These are phyloP conservation scores for Themeda triandra DNA, from an alignment of 176 grass and related monocot species.

Conservation along the genomic window DNA sequence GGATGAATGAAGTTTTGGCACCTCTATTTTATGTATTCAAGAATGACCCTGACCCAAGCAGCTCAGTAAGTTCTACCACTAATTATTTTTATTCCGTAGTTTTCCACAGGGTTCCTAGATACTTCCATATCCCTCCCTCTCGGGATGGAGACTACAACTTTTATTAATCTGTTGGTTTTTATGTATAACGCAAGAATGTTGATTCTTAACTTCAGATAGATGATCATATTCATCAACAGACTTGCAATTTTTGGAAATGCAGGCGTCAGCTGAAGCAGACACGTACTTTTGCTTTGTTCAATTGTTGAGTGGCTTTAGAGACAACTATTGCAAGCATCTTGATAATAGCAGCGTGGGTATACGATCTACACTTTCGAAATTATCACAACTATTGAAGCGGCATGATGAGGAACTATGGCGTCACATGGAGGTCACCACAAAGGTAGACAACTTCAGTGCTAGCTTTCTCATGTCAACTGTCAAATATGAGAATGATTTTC, in stretches of 20 bases:
- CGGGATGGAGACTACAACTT: neutral
- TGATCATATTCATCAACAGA: constrained; percentile 1
- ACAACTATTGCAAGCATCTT: constrained; percentile 90
- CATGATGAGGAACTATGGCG: constrained; percentile 97
- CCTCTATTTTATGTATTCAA: constrained; percentile 80
- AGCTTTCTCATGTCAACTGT: constrained; percentile 6
- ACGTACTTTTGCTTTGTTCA: constrained; percentile 80
- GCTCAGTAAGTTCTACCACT: constrained; percentile 50
- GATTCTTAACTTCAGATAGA: neutral
- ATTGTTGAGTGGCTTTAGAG: constrained; percentile 74
- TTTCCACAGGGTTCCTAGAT: neutral
- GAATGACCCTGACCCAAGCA: constrained; percentile 51
- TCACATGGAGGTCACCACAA: constrained; percentile 68
- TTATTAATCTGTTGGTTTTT: neutral
- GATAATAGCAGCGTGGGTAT: constrained; percentile 84
- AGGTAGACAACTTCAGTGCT: constrained; percentile 41
- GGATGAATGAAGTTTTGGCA: constrained; percentile 98
- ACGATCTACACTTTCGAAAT: constrained; percentile 57
- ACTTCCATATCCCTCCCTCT: neutral
- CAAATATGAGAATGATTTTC: neutral
- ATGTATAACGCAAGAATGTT: constrained; percentile 9
- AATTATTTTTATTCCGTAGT: neutral
- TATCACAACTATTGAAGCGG: constrained; percentile 82
- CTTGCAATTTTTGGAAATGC: constrained; percentile 12
- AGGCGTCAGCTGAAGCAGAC: constrained; percentile 77